phyloP scores from a whole-genome alignment of 306 rosid genomes.

The Ormosia semicastrata region DNA sequence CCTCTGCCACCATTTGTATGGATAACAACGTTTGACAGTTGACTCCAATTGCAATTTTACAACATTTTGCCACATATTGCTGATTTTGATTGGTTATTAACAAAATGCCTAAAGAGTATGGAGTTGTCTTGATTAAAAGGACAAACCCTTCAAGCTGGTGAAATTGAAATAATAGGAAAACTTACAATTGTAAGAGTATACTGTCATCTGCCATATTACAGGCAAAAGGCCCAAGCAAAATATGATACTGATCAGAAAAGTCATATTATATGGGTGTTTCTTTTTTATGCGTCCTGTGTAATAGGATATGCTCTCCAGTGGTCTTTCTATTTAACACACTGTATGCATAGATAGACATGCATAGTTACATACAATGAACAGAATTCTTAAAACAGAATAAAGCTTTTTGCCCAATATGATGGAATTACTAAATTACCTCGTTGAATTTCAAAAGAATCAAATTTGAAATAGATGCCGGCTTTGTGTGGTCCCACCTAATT shows the following conservation, averaged over 20 bases:
- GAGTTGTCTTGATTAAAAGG: neutral
- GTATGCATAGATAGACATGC: neutral
- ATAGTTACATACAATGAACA: slow-evolving; percentile 3
- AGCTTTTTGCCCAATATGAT: slow-evolving; percentile 10
- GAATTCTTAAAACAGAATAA: slow-evolving; percentile 8
- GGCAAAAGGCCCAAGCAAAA: neutral
- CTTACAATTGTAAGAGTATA: neutral
- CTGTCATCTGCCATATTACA: neutral
- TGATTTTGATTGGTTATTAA: neutral
- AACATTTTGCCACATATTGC: neutral
- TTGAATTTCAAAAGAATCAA: slow-evolving; percentile 79
- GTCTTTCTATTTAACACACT: neutral
- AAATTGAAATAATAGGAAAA: slow-evolving; percentile 15
- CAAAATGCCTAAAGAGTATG: neutral
- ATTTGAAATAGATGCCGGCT: slow-evolving; percentile 78
- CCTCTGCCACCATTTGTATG: neutral
- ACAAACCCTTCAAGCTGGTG: neutral
- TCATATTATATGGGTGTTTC: neutral
- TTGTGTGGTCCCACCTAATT: slow-evolving; percentile 76
- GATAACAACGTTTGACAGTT: neutral
- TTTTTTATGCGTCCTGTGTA: neutral
- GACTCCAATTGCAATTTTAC: neutral
- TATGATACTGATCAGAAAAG: neutral
- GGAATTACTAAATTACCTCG: slow-evolving; percentile 57
- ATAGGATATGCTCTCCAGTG: neutral